Evolutionary conservation across 2,329 filamentous ascomycete species (phyloP), one percentile per base, ranked within the genome.

Genomic region (Trichophaea hybrida): DNA sequence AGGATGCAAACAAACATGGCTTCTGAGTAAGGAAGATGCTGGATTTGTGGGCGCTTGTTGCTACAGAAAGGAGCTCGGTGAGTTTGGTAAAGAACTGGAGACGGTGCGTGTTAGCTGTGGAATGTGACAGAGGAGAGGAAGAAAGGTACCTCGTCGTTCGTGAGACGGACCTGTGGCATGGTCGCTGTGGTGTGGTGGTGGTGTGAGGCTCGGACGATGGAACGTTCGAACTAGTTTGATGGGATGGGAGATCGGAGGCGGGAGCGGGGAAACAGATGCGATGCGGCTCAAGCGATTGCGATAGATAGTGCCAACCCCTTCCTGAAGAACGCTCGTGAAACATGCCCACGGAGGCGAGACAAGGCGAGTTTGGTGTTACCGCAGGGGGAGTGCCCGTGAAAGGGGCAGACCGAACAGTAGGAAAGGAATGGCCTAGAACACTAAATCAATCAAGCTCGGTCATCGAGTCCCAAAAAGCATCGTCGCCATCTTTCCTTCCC

Each of bases 21-120:
- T 91, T 91, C 70, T 94, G 87, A 55, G 80, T 84, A 60, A 94
- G 75, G 72, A 80, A 84, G 65, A 94, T 76, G 55, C 82, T 81
- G 68, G 86, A 86, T 72, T 88, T 84, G 68, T 84, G 80, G 71
- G 83, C 83, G 69, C 79, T 76, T 69, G 84, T 84, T 63, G 79
- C 79, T 64, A 77, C 72, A 63, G 80, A 76, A 73, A 93, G 86
- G 65, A 91, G 81, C 68, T 82, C 76, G 55, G 75, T 74, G 64
- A 91, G 78, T 69, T 78, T 78, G 63, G 75, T 73, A 74, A 91
- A 89, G 78, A 91, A 91, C 85, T 90, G 69, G 62, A 53, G 55
- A 48, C 40, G 61, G 44, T 70, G 37, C 6, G 12, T 17, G 5
- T 17, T 33, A 37, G 55, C 13, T 6, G 6, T 33, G n/a, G 51